Evolutionary conservation across 1,284 basidiomycete genomes (phyloP), one percentile per base, ranked within the genome.

Genomic region (Ceratobasidium sp.): DNA sequence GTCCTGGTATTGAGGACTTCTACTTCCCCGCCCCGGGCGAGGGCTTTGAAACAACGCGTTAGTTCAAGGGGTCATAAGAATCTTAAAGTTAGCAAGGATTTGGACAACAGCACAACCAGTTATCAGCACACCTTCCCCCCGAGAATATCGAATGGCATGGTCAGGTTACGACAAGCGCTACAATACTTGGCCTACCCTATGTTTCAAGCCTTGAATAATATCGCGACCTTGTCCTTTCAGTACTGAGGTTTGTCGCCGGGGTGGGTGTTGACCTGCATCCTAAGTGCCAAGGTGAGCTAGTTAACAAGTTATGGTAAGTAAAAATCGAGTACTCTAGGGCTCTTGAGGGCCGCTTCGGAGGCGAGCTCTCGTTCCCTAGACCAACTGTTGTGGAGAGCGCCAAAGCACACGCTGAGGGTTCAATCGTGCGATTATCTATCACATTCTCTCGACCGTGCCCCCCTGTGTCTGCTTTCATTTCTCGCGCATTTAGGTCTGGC

Each of bases 151-250:
- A 33, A 11, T 14, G 27, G 1, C 19, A 75, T 47, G 77, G 73
- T 24, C 75, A 47, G 36, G 57, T n/a, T 75, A 67, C 29, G 27
- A 22, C 11, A 41, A 41, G 36, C 11, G 36, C 36, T 41, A 41
- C 36, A 11, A 11, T n/a, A 2, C 44, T 14, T 41, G 36, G 83
- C 92, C 84, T 78, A 94, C 93, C 17, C 84, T 80, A 79, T 93
- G 90, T 78, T 88, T 90, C 59, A 98, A 83, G 8, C 92, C 93
- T 80, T 96, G 92, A 1, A 97, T 88, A 44, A 97, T 90, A 78
- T 96, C 96, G 88, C 91, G 95, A 5, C 93, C 95, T 81, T 98
- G 96, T 2, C 95, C 96, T 82, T 96, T 96, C 77, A 97, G 90
- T 7, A 97, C 93, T 48, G 93, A 92, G 78, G 97, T 85, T 87